phyloP scores from a whole-genome alignment of 2,329 filamentous ascomycete genomes.

The Hymenoscyphus salicellus region DNA sequence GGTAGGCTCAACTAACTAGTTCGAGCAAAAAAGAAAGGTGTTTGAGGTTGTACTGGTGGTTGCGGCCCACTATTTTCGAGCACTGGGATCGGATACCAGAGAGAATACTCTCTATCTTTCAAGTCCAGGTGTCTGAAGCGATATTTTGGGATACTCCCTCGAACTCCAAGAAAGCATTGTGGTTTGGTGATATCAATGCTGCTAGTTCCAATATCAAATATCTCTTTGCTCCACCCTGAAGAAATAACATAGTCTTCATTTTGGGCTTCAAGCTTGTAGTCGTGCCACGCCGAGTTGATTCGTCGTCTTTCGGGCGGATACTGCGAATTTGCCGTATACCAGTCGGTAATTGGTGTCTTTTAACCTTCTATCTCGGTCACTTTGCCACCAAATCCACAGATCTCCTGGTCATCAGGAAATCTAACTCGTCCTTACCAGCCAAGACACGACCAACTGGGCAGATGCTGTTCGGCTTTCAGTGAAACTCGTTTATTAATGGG shows the following conservation, averaged over 20 bases:
- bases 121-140: neutral
- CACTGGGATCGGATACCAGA: neutral
- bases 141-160: neutral
- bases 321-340: neutral
- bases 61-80: neutral
- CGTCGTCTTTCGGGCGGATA: neutral
- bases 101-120: no score
- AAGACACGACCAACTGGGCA: constrained; percentile 2
- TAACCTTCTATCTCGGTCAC: neutral
- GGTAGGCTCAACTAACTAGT: neutral
- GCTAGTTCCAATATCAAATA: neutral
- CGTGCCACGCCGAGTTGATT: neutral
- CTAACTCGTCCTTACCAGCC: neutral
- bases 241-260: neutral
- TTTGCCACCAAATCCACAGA: neutral
- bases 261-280: neutral
- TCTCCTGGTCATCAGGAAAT: neutral
- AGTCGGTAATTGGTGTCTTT: neutral
- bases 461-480: neutral
- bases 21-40: neutral
- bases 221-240: neutral
- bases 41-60: neutral
- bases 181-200: neutral
- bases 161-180: neutral
- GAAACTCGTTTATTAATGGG: neutral